A percentile compares a stretch with the other conserved stretches of the same genome.
Conservation (phyloP, 805 yeast genomes). For the Wickerhamomyces subpelliculosus region DNA sequence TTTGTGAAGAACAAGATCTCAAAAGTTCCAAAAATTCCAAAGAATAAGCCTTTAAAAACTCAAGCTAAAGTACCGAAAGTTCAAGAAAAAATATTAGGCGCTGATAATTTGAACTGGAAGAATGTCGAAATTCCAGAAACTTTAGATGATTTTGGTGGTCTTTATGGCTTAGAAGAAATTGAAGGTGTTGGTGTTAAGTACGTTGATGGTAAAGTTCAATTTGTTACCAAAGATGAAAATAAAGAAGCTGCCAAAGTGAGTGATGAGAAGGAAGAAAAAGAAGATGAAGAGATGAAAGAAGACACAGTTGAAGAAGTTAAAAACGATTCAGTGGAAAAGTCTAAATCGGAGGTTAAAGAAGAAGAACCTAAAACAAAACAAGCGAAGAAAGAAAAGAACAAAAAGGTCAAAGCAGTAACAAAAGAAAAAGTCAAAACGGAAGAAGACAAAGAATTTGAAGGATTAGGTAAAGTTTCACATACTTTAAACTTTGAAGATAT, state of each 20-base stretch:
- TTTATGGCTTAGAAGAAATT: conserved; percentile 88
- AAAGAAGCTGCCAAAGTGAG: conserved; percentile 18
- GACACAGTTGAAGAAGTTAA: conserved; percentile 3
- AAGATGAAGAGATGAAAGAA: conserved; percentile 6
- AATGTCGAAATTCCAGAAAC: conserved; percentile 77
- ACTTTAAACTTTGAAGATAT: conserved; percentile 23
- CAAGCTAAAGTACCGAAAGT: not conserved
- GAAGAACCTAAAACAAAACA: conserved; percentile 17
- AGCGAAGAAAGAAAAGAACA: conserved; percentile 15
- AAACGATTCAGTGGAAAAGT: no score
- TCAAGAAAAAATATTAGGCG: conserved; percentile 29
- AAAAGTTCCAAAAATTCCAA: conserved; percentile 3
- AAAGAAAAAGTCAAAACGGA: conserved; percentile 10
- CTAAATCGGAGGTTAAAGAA: no score
- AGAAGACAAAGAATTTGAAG: conserved; percentile 16
- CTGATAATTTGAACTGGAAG: conserved; percentile 65
- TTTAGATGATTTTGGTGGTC: conserved; percentile 81
- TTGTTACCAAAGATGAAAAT: conserved; percentile 35
- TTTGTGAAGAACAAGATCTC: not conserved
- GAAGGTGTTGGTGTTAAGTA: conserved; percentile 86
- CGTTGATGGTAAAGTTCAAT: conserved; percentile 60
- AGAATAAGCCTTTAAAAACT: not conserved
- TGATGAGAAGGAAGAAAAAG: conserved; percentile 13
- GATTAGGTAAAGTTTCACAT: not conserved
- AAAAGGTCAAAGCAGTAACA: conserved; percentile 11